phyloP scores from a whole-genome alignment of 1,139 yeast species.

The Trichomonascaceae sp. region DNA sequence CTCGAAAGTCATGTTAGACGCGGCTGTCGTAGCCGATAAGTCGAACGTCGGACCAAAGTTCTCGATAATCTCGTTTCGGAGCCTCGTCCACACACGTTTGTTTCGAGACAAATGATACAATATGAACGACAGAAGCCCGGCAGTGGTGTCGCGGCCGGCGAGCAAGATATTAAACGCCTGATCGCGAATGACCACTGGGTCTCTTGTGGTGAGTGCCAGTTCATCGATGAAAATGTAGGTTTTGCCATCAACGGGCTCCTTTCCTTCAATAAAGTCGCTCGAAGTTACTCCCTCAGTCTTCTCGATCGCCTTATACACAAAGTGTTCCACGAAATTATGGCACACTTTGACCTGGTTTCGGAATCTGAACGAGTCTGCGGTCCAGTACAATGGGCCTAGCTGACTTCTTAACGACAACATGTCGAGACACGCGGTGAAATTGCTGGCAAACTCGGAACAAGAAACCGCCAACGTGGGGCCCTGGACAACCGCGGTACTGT shows the following conservation, averaged over 20 bases:
- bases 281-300: constrained; percentile 6
- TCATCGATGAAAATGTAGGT: constrained; percentile 35
- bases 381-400: constrained; percentile 5
- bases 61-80: constrained; percentile 29
- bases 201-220: constrained; percentile 36
- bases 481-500: constrained; percentile 8
- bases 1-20: constrained; percentile 30
- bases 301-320: constrained; percentile 19
- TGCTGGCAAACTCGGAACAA: constrained; percentile 26
- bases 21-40: too few species aligned
- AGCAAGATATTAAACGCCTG: constrained; percentile 39
- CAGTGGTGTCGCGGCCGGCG: constrained; percentile 49
- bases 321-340: constrained; percentile 23
- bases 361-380: constrained; percentile 19
- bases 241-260: constrained; percentile 1
- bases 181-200: constrained; percentile 37
- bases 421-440: constrained; percentile 10
- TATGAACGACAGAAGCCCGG: constrained; percentile 37
- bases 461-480: constrained; percentile 9
- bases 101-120: constrained; percentile 35
- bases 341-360: constrained; percentile 14
- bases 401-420: constrained; percentile 15
- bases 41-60: constrained; percentile 13
- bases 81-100: constrained; percentile 29
- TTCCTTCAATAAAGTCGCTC: constrained; percentile 2